Conservation (phyloP, 2,329 filamentous ascomycete species). For the Chaetomiaceae sp. region DNA sequence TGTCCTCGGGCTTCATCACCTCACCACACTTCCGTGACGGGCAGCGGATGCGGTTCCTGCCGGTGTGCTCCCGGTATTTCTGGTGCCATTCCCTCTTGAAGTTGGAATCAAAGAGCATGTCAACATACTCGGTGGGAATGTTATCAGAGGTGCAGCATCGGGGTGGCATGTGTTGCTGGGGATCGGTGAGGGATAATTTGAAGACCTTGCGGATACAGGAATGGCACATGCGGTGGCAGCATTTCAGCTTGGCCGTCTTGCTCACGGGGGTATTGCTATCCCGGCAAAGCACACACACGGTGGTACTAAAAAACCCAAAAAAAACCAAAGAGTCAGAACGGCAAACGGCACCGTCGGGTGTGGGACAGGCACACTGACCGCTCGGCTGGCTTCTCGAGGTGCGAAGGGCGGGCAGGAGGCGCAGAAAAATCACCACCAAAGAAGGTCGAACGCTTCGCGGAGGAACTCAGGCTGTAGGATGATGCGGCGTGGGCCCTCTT, state of each 20-base stretch:
- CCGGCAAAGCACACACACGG: slow-evolving; percentile 69
- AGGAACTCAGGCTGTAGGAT: slow-evolving; percentile 36
- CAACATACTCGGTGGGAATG: slow-evolving; percentile 73
- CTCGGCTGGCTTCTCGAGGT: slow-evolving; percentile 25
- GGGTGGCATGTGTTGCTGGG: slow-evolving; percentile 73
- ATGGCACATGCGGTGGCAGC: slow-evolving; percentile 78
- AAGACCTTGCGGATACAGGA: slow-evolving; percentile 71
- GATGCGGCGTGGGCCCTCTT: slow-evolving; percentile 34
- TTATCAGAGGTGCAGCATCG: slow-evolving; percentile 70
- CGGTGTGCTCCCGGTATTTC: slow-evolving; percentile 73
- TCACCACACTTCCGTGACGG: slow-evolving; percentile 67
- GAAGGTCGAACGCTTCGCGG: slow-evolving; percentile 35
- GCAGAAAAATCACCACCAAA: slow-evolving; percentile 34
- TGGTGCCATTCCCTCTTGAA: slow-evolving; percentile 80
- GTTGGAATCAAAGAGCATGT: slow-evolving; percentile 64
- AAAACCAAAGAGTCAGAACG: slow-evolving; percentile 14
- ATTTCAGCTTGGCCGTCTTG: slow-evolving; percentile 67
- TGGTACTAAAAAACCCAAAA: slow-evolving; percentile 45
- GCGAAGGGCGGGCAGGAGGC: slow-evolving; percentile 24
- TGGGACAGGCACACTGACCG: slow-evolving; percentile 22
- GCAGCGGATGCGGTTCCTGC: slow-evolving; percentile 73
- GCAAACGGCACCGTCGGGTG: background rate
- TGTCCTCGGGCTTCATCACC: slow-evolving; percentile 71
- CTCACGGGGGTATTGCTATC: slow-evolving; percentile 57
- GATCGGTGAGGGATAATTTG: slow-evolving; percentile 69